These are phyloP conservation scores for Boechera divaricarpa DNA, from an alignment of 345 rosid genomes.

Conservation along the genomic window DNA sequence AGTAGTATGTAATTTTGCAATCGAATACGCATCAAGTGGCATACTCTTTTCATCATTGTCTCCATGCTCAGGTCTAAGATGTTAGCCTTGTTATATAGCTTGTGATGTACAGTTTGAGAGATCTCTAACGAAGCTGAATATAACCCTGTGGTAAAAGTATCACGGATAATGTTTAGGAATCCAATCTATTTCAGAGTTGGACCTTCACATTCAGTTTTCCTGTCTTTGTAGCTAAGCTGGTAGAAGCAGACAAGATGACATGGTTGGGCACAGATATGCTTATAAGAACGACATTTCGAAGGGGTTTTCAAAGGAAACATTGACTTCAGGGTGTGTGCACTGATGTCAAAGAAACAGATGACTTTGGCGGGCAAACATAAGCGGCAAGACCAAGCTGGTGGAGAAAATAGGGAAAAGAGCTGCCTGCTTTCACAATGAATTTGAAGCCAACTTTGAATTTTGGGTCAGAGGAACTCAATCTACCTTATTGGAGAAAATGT, in stretches of 20 bases:
- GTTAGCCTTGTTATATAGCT: constrained; percentile 25
- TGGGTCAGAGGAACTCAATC: constrained; percentile 25
- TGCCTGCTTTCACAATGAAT: constrained; percentile 5
- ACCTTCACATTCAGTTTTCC: constrained; percentile 22
- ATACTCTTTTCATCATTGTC: neutral
- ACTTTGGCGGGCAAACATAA: constrained; percentile 2
- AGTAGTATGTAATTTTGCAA: neutral
- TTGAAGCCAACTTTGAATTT: constrained; percentile 19
- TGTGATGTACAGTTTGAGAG: constrained; percentile 4
- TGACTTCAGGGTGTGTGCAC: constrained; percentile 7
- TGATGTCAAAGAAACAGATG: constrained; percentile 28
- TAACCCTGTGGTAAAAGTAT: constrained; percentile 16
- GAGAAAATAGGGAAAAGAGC: constrained; percentile 20
- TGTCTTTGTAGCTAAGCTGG: constrained; percentile 29
- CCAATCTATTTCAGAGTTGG: constrained; percentile 21
- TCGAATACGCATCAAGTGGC: neutral
- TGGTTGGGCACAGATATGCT: constrained; percentile 8
- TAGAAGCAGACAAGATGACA: constrained; percentile 22
- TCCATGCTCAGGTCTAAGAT: constrained; percentile 6
- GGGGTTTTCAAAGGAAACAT: neutral
- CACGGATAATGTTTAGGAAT: neutral
- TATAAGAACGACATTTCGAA: constrained; percentile 9
- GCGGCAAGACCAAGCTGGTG: constrained; percentile 22
- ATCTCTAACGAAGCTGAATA: constrained; percentile 7
- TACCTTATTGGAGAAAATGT: constrained; percentile 22